A percentile compares a stretch with the other conserved stretches of the same genome.
These are phyloP conservation scores for Sugiyamaella marilandica DNA, from an alignment of 805 yeast species.

Conservation along the genomic window DNA sequence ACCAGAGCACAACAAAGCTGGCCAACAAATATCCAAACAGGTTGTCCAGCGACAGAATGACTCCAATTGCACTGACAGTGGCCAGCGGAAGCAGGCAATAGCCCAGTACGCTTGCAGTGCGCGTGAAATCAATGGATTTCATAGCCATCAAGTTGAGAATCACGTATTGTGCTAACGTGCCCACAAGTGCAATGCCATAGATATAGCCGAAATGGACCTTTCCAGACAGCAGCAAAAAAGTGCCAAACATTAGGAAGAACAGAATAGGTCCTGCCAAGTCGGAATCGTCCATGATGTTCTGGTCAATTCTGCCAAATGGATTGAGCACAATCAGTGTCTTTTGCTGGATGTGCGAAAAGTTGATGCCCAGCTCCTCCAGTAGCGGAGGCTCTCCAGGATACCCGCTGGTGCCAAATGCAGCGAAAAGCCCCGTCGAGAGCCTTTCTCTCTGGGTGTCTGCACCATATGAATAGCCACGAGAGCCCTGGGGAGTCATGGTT, in stretches of 20 bases:
- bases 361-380: slow-evolving; percentile 88
- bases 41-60: slow-evolving; percentile 64
- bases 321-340: slow-evolving; percentile 77
- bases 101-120: slow-evolving; percentile 89
- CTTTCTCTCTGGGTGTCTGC: slow-evolving; percentile 30
- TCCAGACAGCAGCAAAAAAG: slow-evolving; percentile 74
- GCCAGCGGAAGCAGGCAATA: slow-evolving; percentile 91
- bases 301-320: slow-evolving; percentile 61
- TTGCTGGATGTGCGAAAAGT: slow-evolving; percentile 76
- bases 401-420: slow-evolving; percentile 90
- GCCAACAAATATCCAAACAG: slow-evolving; percentile 66
- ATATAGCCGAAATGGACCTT: slow-evolving; percentile 96
- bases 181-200: slow-evolving; percentile 92
- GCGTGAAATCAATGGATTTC: slow-evolving; percentile 41
- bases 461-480: slow-evolving; percentile 17
- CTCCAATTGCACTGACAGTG: slow-evolving; percentile 64
- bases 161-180: slow-evolving; percentile 77
- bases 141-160: slow-evolving; percentile 81
- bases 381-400: slow-evolving; percentile 94
- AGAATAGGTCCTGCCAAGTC: slow-evolving; percentile 94
- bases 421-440: slow-evolving; percentile 71
- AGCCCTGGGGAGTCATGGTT: slow-evolving; percentile 19
- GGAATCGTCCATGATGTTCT: slow-evolving; percentile 77
- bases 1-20: slow-evolving; percentile 72
- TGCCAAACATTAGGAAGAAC: slow-evolving; percentile 82